Evolutionary conservation across 129 eudicot genomes (phyloP), one percentile per base, ranked within the genome.

Genomic region (Escallonia herrerae): DNA sequence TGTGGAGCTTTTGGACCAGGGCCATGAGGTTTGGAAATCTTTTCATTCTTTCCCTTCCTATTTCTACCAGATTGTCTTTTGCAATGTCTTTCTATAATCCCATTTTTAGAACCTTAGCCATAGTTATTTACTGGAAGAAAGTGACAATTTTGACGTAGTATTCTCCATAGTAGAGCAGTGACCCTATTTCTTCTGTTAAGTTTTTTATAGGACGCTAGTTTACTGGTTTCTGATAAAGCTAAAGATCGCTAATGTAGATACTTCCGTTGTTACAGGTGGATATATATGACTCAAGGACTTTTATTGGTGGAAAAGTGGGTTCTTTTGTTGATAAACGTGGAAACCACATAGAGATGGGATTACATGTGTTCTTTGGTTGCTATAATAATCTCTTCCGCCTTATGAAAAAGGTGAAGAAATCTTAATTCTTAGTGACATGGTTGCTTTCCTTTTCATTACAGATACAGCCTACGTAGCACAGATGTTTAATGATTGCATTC

Each of bases 361-460:
- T 93, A 58, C 98, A 93, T 72, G 98, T 93, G 56, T 93, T 93
- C 87, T 93, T 93, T 64, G 98, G 98, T 58, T 93, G 98, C 87
- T 93, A 93, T 68, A 93, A 88, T 77, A 93, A 93, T 83, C 96
- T 93, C 62, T 93, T 88, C 60, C 96, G 98, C 40, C 81, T 93
- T 72, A 38, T 93, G 87, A 93, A 88, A 74, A 93, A 93, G 98
- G 98, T 93, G 77, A 79, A 8, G 15, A 41, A 41, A 6, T 2
- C 62, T 51, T 12, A 22, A 22, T 22, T 22, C 49, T 45, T 5
- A 45, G 7, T 45, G 49, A 45, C 6, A 45, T 5, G 9, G 9
- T 45, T 45, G 9, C 49, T 8, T 45, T 45, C 9, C 2, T 45
- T 45, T 45, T 45, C 49, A 45, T 45, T 5, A 45, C 15, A 13